Conservation (phyloP, 2,329 filamentous ascomycete genomes). For the Cryphonectria carpinicola region DNA sequence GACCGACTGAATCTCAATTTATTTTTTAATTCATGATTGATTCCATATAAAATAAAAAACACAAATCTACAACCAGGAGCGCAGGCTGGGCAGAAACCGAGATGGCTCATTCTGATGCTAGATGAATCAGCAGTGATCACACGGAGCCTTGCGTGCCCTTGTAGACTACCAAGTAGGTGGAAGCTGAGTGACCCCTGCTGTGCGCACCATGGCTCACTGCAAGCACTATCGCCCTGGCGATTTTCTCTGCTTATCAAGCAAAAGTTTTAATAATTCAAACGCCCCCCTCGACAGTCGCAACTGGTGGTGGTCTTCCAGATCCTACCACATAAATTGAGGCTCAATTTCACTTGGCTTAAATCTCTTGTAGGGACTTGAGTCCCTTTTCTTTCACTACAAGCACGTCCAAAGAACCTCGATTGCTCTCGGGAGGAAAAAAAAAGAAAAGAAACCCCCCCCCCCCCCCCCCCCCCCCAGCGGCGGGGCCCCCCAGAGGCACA, state of each 20-base stretch:
- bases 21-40: not conserved
- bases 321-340: constrained; percentile 7
- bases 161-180: not conserved
- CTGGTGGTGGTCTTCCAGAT: not conserved
- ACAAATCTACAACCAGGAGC: not conserved
- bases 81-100: not conserved
- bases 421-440: not conserved
- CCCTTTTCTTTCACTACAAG: not conserved
- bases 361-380: not conserved
- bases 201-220: not conserved
- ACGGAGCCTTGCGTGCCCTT: not conserved
- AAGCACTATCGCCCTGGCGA: constrained; percentile 22
- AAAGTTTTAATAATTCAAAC: constrained; percentile 29
- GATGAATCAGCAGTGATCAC: not conserved
- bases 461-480: no score
- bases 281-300: not conserved
- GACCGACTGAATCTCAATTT: not conserved
- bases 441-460: not conserved
- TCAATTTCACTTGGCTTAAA: no score
- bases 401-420: not conserved
- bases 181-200: not conserved
- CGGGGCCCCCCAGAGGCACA: no score
- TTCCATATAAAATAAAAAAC: not conserved
- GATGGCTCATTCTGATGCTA: constrained; percentile 12
- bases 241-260: constrained; percentile 28